Evolutionary conservation across 495 filamentous ascomycete genomes (phyloP).

Genomic region (Parachaetomium inaequale): DNA sequence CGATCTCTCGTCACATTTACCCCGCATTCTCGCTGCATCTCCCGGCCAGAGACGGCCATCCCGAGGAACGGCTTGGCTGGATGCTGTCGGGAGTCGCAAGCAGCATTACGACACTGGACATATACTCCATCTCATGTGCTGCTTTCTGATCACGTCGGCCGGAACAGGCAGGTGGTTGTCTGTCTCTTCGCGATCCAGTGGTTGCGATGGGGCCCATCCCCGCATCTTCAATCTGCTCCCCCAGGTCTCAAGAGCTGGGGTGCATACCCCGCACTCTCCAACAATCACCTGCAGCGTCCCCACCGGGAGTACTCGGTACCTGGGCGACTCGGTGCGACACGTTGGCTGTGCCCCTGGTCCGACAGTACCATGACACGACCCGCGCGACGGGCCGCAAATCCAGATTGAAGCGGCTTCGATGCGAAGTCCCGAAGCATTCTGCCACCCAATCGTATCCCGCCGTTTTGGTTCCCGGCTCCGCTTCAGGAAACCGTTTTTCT

Average conservation of each 20-base stretch:
- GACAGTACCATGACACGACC: slow-evolving; percentile 9
- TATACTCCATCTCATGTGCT: slow-evolving; percentile 11
- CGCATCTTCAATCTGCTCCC: slow-evolving; percentile 5
- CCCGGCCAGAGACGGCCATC: slow-evolving; percentile 5
- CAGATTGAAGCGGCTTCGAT: slow-evolving; percentile 29
- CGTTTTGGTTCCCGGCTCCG: slow-evolving; percentile 16
- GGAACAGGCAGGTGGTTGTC: slow-evolving; percentile 23
- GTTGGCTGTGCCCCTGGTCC: slow-evolving; percentile 12
- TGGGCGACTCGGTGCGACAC: neutral
- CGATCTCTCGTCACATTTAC: neutral
- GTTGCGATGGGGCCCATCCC: slow-evolving; percentile 12
- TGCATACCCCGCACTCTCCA: slow-evolving; percentile 18
- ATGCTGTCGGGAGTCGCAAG: neutral
- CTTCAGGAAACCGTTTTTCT: slow-evolving; percentile 26
- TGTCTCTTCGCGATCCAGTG: slow-evolving; percentile 13
- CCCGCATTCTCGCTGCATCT: slow-evolving; percentile 19
- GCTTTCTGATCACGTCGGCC: neutral
- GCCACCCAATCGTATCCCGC: slow-evolving; percentile 23
- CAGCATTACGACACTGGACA: slow-evolving; percentile 2
- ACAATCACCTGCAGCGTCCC: slow-evolving; percentile 1
- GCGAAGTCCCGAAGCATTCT: slow-evolving; percentile 25
- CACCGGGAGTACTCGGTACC: slow-evolving; percentile 18
- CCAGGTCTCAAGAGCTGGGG: slow-evolving; percentile 13
- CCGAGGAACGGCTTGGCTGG: neutral
- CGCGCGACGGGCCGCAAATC: slow-evolving; percentile 33